Conservation (phyloP, 177 flowering plant species). For the Vitis hybrid region DNA sequence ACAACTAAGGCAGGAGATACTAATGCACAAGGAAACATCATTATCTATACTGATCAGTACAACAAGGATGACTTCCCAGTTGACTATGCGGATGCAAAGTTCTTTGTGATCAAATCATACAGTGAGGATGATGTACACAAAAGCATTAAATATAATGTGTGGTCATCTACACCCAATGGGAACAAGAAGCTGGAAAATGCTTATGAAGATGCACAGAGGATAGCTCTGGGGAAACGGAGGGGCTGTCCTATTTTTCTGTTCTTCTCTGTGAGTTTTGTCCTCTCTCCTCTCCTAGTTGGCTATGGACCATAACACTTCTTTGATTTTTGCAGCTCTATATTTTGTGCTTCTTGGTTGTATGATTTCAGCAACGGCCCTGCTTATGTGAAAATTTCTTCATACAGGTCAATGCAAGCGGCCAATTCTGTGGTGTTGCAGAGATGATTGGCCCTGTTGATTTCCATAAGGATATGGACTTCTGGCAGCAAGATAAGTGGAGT, state of each 20-base stretch:
- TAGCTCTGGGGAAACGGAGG: slow-evolving; percentile 45
- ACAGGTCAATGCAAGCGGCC: slow-evolving; percentile 97
- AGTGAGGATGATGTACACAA: slow-evolving; percentile 97
- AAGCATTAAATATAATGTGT: slow-evolving; percentile 85
- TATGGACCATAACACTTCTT: not conserved
- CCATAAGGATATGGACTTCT: slow-evolving; percentile 79
- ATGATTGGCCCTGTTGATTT: slow-evolving; percentile 88
- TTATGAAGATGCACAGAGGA: slow-evolving; percentile 65
- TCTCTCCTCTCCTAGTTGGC: not conserved
- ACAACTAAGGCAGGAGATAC: slow-evolving; percentile 48
- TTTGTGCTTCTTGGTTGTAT: not conserved
- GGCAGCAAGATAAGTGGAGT: slow-evolving; percentile 98
- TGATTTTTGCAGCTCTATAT: not conserved
- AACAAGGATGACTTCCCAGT: slow-evolving; percentile 66
- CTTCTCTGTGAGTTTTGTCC: slow-evolving; percentile 67
- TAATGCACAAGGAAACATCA: slow-evolving; percentile 55
- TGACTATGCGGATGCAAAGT: slow-evolving; percentile 64
- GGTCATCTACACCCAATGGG: slow-evolving; percentile 92
- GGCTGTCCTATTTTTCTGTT: slow-evolving; percentile 84
- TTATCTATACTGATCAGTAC: slow-evolving; percentile 54
- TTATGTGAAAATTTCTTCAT: not conserved
- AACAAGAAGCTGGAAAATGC: slow-evolving; percentile 79
- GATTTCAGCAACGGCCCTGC: not conserved
- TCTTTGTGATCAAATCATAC: slow-evolving; percentile 88
- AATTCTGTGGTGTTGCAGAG: slow-evolving; percentile 95